Evolutionary conservation across 192 early-diverging fungal genomes (phyloP).

Genomic region (Coemansia pectinata): DNA sequence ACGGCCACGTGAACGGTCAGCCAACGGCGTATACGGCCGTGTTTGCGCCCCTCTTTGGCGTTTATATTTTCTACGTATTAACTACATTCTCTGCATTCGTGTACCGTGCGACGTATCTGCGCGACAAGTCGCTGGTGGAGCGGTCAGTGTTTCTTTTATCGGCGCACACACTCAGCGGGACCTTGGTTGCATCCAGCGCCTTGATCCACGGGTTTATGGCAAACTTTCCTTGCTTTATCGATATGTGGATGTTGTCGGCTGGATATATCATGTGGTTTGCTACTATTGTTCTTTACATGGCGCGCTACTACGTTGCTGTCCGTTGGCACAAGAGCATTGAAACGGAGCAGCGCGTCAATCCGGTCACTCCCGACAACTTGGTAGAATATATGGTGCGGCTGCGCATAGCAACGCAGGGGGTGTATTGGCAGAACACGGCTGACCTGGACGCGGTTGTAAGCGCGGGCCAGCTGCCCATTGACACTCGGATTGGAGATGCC

Average conservation of each 20-base stretch:
- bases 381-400: constrained; percentile 14
- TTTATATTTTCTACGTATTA: constrained; percentile 15
- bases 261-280: constrained; percentile 23
- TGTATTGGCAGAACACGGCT: constrained; percentile 1
- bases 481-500: background rate
- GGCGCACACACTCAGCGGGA: constrained; percentile 6
- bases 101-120: constrained; percentile 24
- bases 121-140: constrained; percentile 26
- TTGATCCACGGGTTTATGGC: constrained; percentile 10
- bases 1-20: background rate
- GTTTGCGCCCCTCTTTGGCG: constrained; percentile 17
- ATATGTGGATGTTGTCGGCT: constrained; percentile 20
- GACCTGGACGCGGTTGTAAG: background rate
- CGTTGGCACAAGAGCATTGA: constrained; percentile 16
- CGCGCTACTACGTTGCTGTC: constrained; percentile 22
- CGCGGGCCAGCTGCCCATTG: background rate
- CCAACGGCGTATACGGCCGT: constrained; percentile 13
- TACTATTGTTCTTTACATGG: constrained; percentile 25
- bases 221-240: constrained; percentile 42
- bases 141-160: constrained; percentile 32
- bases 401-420: background rate
- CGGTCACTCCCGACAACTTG: constrained; percentile 39
- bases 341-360: constrained; percentile 24
- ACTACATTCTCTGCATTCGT: constrained; percentile 24
- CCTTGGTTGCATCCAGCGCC: constrained; percentile 12